Conservation (phyloP, 225 moss, liverwort and hornwort genomes). For the Lunularia cruciata region DNA sequence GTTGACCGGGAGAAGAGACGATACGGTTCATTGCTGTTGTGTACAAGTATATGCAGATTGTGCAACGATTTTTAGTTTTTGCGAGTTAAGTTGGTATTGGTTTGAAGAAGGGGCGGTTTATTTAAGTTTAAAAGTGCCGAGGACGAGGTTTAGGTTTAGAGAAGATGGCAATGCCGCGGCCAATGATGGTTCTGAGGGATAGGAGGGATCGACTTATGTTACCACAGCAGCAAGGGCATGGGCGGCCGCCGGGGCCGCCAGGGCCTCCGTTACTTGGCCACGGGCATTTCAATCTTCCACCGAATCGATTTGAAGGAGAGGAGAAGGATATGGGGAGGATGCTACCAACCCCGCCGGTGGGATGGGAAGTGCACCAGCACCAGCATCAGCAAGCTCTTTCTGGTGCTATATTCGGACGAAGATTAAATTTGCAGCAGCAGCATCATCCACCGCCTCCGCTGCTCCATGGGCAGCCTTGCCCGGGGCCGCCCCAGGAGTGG, state of each 20-base stretch:
- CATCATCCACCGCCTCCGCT: constrained; percentile 24
- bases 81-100: neutral
- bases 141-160: neutral
- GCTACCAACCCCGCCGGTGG: neutral
- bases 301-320: constrained; percentile 33
- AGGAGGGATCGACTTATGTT: constrained; percentile 33
- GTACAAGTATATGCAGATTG: neutral
- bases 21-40: neutral
- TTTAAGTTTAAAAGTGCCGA: neutral
- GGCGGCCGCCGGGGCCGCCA: constrained; percentile 9
- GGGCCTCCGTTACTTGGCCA: constrained; percentile 24
- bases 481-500: constrained; percentile 34
- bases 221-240: constrained; percentile 26
- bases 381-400: constrained; percentile 33
- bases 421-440: constrained; percentile 19
- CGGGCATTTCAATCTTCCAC: constrained; percentile 29
- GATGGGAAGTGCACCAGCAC: constrained; percentile 27
- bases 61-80: too few species aligned
- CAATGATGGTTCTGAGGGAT: constrained; percentile 34
- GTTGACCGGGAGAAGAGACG: neutral
- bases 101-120: neutral
- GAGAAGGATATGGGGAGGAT: constrained; percentile 30
- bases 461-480: constrained; percentile 19
- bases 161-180: constrained; percentile 34
- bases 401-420: constrained; percentile 24